Conservation (phyloP, 208 protist genomes). For the Acanthamoeba royreba region DNA sequence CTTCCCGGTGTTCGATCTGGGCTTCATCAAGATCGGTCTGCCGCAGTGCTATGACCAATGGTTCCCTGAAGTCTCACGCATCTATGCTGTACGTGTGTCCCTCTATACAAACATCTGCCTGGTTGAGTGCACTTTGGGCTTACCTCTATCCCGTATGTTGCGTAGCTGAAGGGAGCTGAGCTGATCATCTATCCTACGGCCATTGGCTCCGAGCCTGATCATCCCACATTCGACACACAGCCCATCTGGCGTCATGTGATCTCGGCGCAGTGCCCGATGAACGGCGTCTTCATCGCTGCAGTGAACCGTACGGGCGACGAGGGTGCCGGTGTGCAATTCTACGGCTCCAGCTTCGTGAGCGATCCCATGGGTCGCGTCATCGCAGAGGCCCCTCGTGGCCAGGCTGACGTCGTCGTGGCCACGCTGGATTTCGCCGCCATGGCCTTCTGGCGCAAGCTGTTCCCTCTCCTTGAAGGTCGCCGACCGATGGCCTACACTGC, state of each 20-base stretch:
- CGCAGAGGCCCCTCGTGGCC: background rate
- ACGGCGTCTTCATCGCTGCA: background rate
- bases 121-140: too few relatives aligned
- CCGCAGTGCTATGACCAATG: conserved; percentile 53
- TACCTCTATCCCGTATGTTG: too few relatives aligned
- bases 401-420: conserved; percentile 1
- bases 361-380: conserved; percentile 22
- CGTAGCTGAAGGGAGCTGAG: conserved; percentile 53
- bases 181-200: conserved; percentile 43
- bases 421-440: conserved; percentile 3
- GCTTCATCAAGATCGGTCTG: conserved; percentile 41
- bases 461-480: background rate
- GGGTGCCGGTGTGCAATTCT: background rate
- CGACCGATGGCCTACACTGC: conserved; percentile 25
- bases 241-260: conserved; percentile 32
- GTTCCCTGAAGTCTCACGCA: conserved; percentile 51
- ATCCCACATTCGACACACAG: background rate
- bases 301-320: background rate
- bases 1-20: conserved; percentile 47
- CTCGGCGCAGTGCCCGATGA: background rate
- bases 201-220: conserved; percentile 34
- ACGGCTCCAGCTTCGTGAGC: conserved; percentile 29
- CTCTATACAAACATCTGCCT: too few relatives aligned
- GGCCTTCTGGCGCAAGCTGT: background rate
- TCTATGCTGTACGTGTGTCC: too few relatives aligned